phyloP scores from a whole-genome alignment of 306 rosid species.

The Ochetophila trinervis region DNA sequence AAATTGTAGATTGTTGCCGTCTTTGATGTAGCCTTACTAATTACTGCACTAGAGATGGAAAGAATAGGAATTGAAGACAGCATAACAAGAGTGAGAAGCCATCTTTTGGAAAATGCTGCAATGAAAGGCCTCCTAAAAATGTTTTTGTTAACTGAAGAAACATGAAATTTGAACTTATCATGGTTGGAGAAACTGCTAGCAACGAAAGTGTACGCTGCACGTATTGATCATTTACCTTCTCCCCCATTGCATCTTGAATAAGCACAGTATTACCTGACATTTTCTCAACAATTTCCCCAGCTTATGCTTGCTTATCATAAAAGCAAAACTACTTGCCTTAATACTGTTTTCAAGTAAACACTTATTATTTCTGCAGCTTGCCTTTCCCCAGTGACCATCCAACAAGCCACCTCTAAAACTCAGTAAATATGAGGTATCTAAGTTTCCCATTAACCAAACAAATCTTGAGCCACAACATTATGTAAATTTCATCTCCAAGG shows the following conservation, averaged over 20 bases:
- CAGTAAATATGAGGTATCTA: constrained; percentile 9
- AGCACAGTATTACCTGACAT: constrained; percentile 86
- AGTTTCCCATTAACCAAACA: constrained; percentile 7
- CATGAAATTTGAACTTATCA: background rate
- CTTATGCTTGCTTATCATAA: constrained; percentile 62
- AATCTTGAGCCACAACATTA: background rate
- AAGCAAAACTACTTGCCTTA: constrained; percentile 76
- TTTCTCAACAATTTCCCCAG: constrained; percentile 70
- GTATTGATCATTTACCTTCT: constrained; percentile 45
- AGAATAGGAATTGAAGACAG: constrained; percentile 64
- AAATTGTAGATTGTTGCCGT: constrained; percentile 62
- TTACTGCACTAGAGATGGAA: constrained; percentile 48
- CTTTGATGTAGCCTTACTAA: constrained; percentile 37
- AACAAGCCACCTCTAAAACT: constrained; percentile 64
- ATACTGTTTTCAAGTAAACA: constrained; percentile 67
- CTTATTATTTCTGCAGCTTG: constrained; percentile 74
- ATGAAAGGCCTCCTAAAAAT: constrained; percentile 63
- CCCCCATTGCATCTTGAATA: constrained; percentile 89
- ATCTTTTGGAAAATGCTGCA: constrained; percentile 62
- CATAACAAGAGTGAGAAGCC: constrained; percentile 81
- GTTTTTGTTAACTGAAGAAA: constrained; percentile 59
- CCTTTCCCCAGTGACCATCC: constrained; percentile 88
- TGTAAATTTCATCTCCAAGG: background rate
- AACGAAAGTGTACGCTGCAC: constrained; percentile 1
- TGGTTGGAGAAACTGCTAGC: background rate